phyloP scores from a whole-genome alignment of 148 eudicot genomes.

The Suaeda aralocaspica region DNA sequence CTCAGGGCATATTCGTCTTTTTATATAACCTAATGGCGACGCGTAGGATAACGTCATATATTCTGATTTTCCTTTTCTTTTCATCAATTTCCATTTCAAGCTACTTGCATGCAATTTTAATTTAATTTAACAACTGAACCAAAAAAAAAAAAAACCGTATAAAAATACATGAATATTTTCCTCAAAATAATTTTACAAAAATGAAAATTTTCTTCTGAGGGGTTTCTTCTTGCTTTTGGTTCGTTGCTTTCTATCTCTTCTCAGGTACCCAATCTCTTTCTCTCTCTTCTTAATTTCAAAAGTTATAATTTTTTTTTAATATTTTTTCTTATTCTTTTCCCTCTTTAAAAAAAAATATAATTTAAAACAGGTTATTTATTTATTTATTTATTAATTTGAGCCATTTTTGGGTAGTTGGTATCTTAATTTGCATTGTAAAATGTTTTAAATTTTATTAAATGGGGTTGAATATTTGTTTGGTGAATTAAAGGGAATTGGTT shows the following conservation, averaged over 20 bases:
- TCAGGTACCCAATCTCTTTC: slow-evolving; percentile 31
- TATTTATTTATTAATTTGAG: too few relatives aligned
- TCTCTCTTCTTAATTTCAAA: slow-evolving; percentile 14
- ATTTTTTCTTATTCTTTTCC: too few relatives aligned
- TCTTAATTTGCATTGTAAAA: neutral
- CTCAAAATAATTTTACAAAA: slow-evolving; percentile 1
- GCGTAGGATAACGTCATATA: slow-evolving; percentile 2
- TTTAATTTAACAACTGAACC: slow-evolving; percentile 7
- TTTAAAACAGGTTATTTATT: too few relatives aligned
- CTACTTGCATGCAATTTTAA: neutral
- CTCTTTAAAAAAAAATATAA: too few relatives aligned
- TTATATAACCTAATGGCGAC: neutral
- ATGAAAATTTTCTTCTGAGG: slow-evolving; percentile 10
- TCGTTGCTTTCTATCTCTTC: slow-evolving; percentile 34
- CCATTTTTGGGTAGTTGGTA: neutral
- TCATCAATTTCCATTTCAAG: neutral
- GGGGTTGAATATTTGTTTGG: neutral
- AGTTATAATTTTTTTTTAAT: neutral
- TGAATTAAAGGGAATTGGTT: neutral
- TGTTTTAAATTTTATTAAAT: slow-evolving; percentile 1
- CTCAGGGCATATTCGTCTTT: neutral
- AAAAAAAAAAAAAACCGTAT: neutral
- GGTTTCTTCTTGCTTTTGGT: slow-evolving; percentile 22
- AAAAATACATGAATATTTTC: neutral
- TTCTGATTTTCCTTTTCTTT: too few relatives aligned